Evolutionary conservation across 352 stramenopile genomes (phyloP), one percentile per base, ranked within the genome.

Genomic region (Phytophthora meadii): DNA sequence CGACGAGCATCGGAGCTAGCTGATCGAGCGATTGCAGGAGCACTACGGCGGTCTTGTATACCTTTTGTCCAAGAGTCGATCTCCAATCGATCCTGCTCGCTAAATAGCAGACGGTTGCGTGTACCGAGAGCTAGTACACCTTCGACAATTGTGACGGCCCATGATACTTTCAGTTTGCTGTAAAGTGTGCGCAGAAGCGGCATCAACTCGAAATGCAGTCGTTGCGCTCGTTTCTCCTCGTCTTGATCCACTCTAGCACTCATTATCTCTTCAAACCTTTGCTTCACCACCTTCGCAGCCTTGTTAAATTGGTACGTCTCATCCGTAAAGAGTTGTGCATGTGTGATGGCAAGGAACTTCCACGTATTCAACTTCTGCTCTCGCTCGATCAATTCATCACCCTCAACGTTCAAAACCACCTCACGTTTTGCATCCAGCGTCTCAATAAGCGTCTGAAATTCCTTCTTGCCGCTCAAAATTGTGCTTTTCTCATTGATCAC

Each of bases 261-360:
- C 15, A 70, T 54, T n/a, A 80, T 48, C 0, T 60, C 48, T 28
- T 90, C 81, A 10, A 91, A 72, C 3, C 81, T 76, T n/a, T 61
- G 50, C 54, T 85, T 79, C 6, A 92, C 77, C 11, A 71, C 64
- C 53, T 93, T 93, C 5, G 77, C 74, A 12, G 84, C 81, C 45
- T 88, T 89, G 25, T 72, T 83, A 61, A 94, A 94, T 67, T 89
- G 64, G 47, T 90, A 94, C 53, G 86, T 89, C 61, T 94, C 86
- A 61, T 94, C 86, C 6, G 84, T 94, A 58, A 90, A 88, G 9
- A 94, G 76, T 52, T 90, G 77, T 10, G 69, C 62, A 53, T 92
- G 82, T 1, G 82, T 89, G 59, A 92, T 54, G 3, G 72, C 76
- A 22, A 88, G 37, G 36, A 92, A 70, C 56, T 76, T 74, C 86